These are phyloP conservation scores for Leucocoprinus leucothites DNA, from an alignment of 768 basidiomycete species.

Conservation along the genomic window DNA sequence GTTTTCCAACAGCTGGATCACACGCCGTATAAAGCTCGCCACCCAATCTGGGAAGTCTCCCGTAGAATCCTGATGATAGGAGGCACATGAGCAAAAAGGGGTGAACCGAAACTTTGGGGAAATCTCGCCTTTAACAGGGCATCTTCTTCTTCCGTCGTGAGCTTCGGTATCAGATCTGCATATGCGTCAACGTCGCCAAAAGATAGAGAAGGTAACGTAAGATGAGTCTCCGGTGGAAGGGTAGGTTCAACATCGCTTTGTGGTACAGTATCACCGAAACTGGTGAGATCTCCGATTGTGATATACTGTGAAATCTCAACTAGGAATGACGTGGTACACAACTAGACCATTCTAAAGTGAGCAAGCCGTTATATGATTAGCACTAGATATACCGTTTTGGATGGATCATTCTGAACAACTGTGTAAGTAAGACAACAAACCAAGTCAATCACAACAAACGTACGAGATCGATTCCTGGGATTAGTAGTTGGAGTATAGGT, in stretches of 20 bases:
- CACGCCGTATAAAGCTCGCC: conserved; percentile 72
- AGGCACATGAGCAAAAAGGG: neutral
- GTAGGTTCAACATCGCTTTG: conserved; percentile 32
- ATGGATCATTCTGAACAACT: conserved; percentile 62
- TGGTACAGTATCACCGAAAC: conserved; percentile 24
- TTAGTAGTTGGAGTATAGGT: conserved; percentile 73
- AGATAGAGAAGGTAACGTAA: conserved; percentile 34
- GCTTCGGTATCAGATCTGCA: conserved; percentile 33
- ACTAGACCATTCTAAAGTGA: conserved; percentile 31
- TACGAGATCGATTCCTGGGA: conserved; percentile 87
- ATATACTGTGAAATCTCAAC: conserved; percentile 74
- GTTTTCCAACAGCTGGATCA: conserved; percentile 80
- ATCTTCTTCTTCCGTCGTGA: conserved; percentile 68
- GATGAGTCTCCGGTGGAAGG: conserved; percentile 23
- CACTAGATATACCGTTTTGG: conserved; percentile 57
- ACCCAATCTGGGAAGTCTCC: conserved; percentile 81
- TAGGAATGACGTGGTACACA: conserved; percentile 75
- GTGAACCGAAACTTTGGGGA: neutral
- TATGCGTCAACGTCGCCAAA: conserved; percentile 36
- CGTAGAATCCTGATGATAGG: conserved; percentile 50
- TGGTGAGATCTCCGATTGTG: conserved; percentile 64
- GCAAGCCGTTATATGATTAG: neutral
- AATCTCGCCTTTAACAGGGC: conserved; percentile 48
- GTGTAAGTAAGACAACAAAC: conserved; percentile 9
- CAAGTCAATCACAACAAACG: conserved; percentile 20